phyloP scores from a whole-genome alignment of 2,329 filamentous ascomycete genomes.

The Septoria petroselini region DNA sequence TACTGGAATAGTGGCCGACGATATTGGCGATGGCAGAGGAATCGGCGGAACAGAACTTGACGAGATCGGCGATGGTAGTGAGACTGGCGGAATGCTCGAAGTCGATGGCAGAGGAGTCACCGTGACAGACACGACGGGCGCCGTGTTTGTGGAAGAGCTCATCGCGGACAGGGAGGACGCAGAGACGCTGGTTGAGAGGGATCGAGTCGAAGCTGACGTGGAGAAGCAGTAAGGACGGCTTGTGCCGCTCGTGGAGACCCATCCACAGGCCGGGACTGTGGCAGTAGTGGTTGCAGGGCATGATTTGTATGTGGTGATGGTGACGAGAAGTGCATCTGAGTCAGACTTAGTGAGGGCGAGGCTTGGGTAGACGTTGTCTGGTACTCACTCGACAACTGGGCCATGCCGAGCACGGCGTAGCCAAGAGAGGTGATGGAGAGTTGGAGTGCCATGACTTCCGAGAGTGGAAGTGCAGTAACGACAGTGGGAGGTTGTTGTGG shows the following conservation, averaged over 20 bases:
- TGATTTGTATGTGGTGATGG: not conserved
- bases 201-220: not conserved
- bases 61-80: not conserved
- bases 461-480: not conserved
- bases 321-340: constrained; percentile 5
- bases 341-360: not conserved
- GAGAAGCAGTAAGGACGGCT: constrained; percentile 10
- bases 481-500: not conserved
- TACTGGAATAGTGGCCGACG: not conserved
- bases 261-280: constrained; percentile 7
- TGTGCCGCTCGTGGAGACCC: constrained; percentile 5
- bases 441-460: not conserved
- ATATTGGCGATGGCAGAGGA: too few relatives aligned
- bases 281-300: constrained; percentile 6
- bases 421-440: not conserved
- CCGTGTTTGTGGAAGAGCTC: not conserved
- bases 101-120: constrained; percentile 6
- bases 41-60: too few relatives aligned
- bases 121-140: not conserved
- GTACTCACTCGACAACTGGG: not conserved
- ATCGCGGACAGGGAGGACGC: too few relatives aligned
- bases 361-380: not conserved
- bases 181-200: too few relatives aligned
- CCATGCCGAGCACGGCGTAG: constrained; percentile 1
- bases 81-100: too few relatives aligned